Evolutionary conservation across 768 basidiomycete species (phyloP).

Genomic region (Boletus coccyginus): DNA sequence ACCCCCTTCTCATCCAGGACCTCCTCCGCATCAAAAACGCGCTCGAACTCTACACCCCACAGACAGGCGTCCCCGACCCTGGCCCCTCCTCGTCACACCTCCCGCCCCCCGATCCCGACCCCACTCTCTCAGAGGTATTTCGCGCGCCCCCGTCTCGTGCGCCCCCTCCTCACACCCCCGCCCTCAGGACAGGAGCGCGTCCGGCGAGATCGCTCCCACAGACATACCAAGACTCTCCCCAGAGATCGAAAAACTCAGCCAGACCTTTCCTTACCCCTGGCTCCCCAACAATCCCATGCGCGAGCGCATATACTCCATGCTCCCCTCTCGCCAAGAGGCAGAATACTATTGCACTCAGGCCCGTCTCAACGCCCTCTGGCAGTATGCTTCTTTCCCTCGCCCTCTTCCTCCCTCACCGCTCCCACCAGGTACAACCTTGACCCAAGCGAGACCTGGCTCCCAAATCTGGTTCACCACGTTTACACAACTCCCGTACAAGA

Average conservation of each 20-base stretch:
- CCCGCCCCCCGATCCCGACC: not conserved
- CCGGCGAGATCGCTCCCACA: constrained; percentile 18
- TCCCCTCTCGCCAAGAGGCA: constrained; percentile 60
- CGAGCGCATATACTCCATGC: constrained; percentile 58
- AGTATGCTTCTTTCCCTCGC: constrained; percentile 42
- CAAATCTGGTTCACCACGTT: constrained; percentile 66
- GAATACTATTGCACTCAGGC: constrained; percentile 61
- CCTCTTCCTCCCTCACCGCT: not conserved
- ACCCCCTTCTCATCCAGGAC: constrained; percentile 59
- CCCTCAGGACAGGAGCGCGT: constrained; percentile 24
- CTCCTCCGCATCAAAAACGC: constrained; percentile 63
- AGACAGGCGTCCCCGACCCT: constrained; percentile 14
- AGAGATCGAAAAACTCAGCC: constrained; percentile 48
- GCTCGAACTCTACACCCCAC: constrained; percentile 55
- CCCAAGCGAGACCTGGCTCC: constrained; percentile 65
- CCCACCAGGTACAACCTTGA: constrained; percentile 60
- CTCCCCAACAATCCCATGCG: constrained; percentile 60
- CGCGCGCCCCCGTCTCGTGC: not conserved
- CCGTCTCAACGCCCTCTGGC: constrained; percentile 68
- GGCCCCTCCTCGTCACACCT: constrained; percentile 14
- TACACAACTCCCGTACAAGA: constrained; percentile 59
- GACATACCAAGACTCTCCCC: constrained; percentile 26
- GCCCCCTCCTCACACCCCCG: not conserved
- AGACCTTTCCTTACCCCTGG: constrained; percentile 71
- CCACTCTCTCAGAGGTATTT: constrained; percentile 23